Evolutionary conservation across 768 basidiomycete species (phyloP).

Genomic region (Cubamyces lactineus): DNA sequence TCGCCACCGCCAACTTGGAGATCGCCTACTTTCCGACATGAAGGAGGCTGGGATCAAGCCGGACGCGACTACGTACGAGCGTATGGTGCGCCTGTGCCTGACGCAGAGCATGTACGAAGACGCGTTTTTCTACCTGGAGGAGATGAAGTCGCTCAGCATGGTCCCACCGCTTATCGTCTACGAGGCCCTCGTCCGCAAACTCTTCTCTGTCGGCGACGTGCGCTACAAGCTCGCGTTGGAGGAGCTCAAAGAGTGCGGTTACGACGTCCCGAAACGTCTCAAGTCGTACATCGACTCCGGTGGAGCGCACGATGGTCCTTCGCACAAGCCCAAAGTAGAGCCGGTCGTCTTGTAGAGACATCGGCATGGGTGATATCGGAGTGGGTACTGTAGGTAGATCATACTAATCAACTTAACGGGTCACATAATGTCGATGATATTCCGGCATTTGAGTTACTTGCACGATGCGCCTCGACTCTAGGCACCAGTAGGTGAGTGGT

Average conservation of each 20-base stretch:
- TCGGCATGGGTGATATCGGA: background rate
- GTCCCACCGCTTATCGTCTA: slow-evolving; percentile 62
- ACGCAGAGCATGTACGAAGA: slow-evolving; percentile 79
- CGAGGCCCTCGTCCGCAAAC: slow-evolving; percentile 60
- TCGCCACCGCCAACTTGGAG: slow-evolving; percentile 66
- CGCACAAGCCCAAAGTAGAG: background rate
- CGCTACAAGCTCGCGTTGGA: slow-evolving; percentile 66
- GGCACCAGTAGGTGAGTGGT: too few species aligned
- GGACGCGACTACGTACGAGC: slow-evolving; percentile 64
- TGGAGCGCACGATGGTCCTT: slow-evolving; percentile 24
- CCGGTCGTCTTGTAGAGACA: slow-evolving; percentile 6
- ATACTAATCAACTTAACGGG: slow-evolving; percentile 9
- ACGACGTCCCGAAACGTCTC: slow-evolving; percentile 41
- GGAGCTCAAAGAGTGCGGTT: slow-evolving; percentile 71
- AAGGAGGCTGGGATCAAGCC: slow-evolving; percentile 57
- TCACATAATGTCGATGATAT: too few species aligned
- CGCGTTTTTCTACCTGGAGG: slow-evolving; percentile 86
- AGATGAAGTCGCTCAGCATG: slow-evolving; percentile 72
- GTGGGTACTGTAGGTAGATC: background rate
- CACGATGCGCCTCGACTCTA: too few species aligned
- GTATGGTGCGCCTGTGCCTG: slow-evolving; percentile 70
- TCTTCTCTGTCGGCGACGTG: slow-evolving; percentile 55
- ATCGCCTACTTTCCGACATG: slow-evolving; percentile 69
- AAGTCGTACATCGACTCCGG: slow-evolving; percentile 38
- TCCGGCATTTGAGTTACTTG: too few species aligned